Evolutionary conservation across 495 filamentous ascomycete species (phyloP).

Genomic region (Xylaria curta): DNA sequence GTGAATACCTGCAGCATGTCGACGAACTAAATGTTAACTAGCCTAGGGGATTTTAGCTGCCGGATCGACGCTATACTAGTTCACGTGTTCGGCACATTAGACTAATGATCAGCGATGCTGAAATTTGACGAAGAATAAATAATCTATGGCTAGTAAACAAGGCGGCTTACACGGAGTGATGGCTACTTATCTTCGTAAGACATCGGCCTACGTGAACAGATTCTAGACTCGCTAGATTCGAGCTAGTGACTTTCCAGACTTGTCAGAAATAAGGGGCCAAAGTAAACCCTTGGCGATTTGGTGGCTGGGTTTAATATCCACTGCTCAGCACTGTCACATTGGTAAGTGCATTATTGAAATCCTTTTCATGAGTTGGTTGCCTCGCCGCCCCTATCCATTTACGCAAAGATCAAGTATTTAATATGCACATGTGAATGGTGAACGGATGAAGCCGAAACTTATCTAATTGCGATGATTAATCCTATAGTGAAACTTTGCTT

Average conservation of each 20-base stretch:
- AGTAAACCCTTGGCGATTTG: slow-evolving; percentile 3
- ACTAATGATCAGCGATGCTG: neutral
- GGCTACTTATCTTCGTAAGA: neutral
- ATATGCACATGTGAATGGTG: neutral
- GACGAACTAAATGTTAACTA: neutral
- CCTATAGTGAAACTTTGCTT: neutral
- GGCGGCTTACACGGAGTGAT: neutral
- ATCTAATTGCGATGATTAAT: neutral
- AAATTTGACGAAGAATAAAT: neutral
- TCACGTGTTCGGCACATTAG: neutral
- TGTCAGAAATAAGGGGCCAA: neutral
- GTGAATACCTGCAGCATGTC: no score
- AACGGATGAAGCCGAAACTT: slow-evolving; percentile 18
- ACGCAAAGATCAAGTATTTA: neutral
- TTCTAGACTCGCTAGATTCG: slow-evolving; percentile 5
- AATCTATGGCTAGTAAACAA: neutral
- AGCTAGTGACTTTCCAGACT: slow-evolving; percentile 2
- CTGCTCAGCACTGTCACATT: slow-evolving; percentile 15
- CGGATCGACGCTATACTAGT: neutral
- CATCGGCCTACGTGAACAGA: slow-evolving; percentile 2
- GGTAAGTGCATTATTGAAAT: slow-evolving; percentile 16
- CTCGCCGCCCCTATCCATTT: neutral
- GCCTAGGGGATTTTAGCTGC: neutral
- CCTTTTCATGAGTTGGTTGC: neutral
- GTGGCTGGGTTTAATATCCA: slow-evolving; percentile 23